phyloP scores from a whole-genome alignment of 306 rosid genomes.

The apple (Malus domestica) region DNA sequence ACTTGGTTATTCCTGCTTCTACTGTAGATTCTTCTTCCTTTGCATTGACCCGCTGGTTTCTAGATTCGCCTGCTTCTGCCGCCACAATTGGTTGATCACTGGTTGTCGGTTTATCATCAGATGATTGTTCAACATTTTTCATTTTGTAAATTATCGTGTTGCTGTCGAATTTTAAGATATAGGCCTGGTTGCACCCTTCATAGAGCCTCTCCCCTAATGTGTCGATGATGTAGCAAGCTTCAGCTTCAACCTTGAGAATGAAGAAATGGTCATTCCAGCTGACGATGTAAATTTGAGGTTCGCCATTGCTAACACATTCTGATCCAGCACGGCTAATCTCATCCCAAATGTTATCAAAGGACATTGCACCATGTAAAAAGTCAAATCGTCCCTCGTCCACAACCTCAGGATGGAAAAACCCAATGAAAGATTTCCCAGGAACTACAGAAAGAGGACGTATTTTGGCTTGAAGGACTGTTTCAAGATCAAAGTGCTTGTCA shows the following conservation, averaged over 20 bases:
- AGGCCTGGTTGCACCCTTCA: slow-evolving; percentile 95
- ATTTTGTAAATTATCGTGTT: slow-evolving; percentile 52
- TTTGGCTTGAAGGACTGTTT: slow-evolving; percentile 88
- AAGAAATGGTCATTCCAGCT: slow-evolving; percentile 99
- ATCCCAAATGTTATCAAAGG: slow-evolving; percentile 97
- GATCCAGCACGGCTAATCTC: slow-evolving; percentile 65
- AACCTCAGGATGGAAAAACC: slow-evolving; percentile 94
- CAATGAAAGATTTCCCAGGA: slow-evolving; percentile 70
- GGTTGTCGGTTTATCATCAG: slow-evolving; percentile 42
- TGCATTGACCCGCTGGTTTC: slow-evolving; percentile 31
- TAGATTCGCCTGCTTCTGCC: slow-evolving; percentile 37
- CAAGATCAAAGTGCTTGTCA: slow-evolving; percentile 96
- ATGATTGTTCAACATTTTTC: slow-evolving; percentile 30
- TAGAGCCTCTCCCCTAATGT: slow-evolving; percentile 95
- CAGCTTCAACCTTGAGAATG: slow-evolving; percentile 86
- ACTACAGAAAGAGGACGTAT: slow-evolving; percentile 80
- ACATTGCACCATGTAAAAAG: slow-evolving; percentile 89
- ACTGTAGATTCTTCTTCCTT: slow-evolving; percentile 36
- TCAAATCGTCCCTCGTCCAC: slow-evolving; percentile 86
- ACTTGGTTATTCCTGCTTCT: slow-evolving; percentile 22
- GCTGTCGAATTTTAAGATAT: slow-evolving; percentile 73
- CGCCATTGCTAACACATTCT: slow-evolving; percentile 36
- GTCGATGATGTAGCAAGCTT: slow-evolving; percentile 83
- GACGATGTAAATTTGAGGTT: slow-evolving; percentile 70
- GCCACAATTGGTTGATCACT: slow-evolving; percentile 39